Evolutionary conservation across 495 filamentous ascomycete species (phyloP), one percentile per base, ranked within the genome.

Genomic region (Evernia prunastri): DNA sequence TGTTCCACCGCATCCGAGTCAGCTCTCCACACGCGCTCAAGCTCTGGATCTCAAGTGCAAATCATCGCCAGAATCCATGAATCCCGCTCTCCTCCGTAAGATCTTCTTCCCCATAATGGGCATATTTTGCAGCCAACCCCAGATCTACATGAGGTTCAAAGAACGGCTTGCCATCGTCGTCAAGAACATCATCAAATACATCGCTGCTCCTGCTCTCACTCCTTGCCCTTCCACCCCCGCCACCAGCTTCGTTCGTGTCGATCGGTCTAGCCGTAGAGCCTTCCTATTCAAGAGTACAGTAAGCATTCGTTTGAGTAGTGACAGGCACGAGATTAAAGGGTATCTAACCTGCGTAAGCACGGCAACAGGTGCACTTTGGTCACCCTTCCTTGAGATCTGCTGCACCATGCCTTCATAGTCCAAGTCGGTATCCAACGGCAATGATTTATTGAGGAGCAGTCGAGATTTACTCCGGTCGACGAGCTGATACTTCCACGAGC

Each of bases 91-190:
- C 40, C 36, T 47, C 54, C n/a, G 35, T 42, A 23, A 59, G 56
- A 40, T 59, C 39, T 7, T 59, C 39, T 7, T 59, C 36, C 35
- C 36, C 56, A 40, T 15, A 2, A 23, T 51, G 3, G 2, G 23
- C 35, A 25, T 58, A 63, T 17, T 37, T 39, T 18, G 25, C 37
- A 1, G 13, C 11, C 43, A 63, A 43, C 40, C 42, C 58, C n/a
- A 36, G 23, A 18, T 37, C 40, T 4, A 60, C n/a, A n/a, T n/a
- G 18, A 25, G 63, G 57, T n/a, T 51, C 63, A 42, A 65, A 65
- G 40, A 53, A 65, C 3, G 63, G 63, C 23, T 65, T 60, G 4
- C 63, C 63, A 60, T 60, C 63, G 29, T 45, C 58, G 37, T 65
- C 63, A 25, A 65, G 47, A 7, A 53, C 20, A 25, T 36, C 29